These are phyloP conservation scores for Kodamaea sagamina DNA, from an alignment of 805 yeast genomes.

Conservation along the genomic window DNA sequence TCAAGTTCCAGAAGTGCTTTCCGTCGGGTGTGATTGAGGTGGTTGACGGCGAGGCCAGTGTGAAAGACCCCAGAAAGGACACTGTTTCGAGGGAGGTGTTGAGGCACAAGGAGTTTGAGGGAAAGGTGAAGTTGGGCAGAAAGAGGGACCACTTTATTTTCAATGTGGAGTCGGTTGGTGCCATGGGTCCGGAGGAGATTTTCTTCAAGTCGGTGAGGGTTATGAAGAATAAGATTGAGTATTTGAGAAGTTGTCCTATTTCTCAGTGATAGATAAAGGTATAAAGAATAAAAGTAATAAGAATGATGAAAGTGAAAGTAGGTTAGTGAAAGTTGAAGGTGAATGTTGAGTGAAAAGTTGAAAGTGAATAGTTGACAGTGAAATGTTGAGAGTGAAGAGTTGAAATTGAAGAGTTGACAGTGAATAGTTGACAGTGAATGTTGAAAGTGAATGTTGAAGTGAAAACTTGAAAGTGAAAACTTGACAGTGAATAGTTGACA, in stretches of 20 bases:
- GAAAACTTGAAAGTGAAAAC: too few species aligned
- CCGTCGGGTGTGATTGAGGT: conserved; percentile 90
- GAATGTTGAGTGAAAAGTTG: too few species aligned
- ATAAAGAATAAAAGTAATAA: too few species aligned
- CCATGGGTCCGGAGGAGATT: conserved; percentile 95
- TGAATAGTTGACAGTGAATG: too few species aligned
- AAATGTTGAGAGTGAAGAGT: too few species aligned
- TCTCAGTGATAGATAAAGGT: conserved; percentile 43
- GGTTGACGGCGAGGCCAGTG: conserved; percentile 69
- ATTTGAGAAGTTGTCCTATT: conserved; percentile 76
- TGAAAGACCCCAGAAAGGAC: conserved; percentile 88
- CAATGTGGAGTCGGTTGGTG: conserved; percentile 93
- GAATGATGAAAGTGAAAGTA: too few species aligned
- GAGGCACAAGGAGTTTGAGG: conserved; percentile 88
- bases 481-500: too few species aligned
- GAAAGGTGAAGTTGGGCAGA: conserved; percentile 89
- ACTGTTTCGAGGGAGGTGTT: conserved; percentile 96
- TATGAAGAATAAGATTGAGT: conserved; percentile 80
- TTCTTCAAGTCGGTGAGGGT: conserved; percentile 88
- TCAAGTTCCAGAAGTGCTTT: conserved; percentile 83
- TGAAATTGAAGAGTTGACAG: too few species aligned
- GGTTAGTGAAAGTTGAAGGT: too few species aligned
- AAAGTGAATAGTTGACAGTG: too few species aligned
- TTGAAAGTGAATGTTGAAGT: too few species aligned
- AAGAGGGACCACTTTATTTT: conserved; percentile 90